phyloP scores from a whole-genome alignment of 2,329 filamentous ascomycete species.

The Ophiognomonia clavigignenti-juglandacearum region DNA sequence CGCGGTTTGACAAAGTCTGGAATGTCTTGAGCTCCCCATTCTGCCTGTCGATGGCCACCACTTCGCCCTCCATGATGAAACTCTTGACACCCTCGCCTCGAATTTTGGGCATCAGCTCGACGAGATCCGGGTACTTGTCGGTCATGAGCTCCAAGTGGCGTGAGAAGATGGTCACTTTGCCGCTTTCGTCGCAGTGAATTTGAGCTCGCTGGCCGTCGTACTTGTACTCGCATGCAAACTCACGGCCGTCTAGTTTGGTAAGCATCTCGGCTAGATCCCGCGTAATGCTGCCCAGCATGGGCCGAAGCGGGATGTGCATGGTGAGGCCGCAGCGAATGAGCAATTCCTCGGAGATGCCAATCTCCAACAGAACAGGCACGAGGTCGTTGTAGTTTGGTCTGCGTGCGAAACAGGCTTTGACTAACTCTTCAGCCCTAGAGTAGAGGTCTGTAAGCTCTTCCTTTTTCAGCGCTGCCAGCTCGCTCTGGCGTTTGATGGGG shows the following conservation, averaged over 20 bases:
- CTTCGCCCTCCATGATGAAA: slow-evolving; percentile 95
- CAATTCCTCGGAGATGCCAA: slow-evolving; percentile 77
- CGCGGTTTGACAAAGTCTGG: slow-evolving; percentile 83
- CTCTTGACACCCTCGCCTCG: slow-evolving; percentile 78
- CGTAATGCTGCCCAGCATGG: slow-evolving; percentile 95
- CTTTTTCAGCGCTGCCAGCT: slow-evolving; percentile 69
- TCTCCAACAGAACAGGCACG: slow-evolving; percentile 74
- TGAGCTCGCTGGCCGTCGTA: slow-evolving; percentile 96
- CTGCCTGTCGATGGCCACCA: slow-evolving; percentile 80
- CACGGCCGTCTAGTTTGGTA: slow-evolving; percentile 79
- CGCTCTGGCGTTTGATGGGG: slow-evolving; percentile 39
- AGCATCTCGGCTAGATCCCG: slow-evolving; percentile 91
- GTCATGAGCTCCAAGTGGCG: slow-evolving; percentile 95
- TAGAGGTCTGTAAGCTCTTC: slow-evolving; percentile 76
- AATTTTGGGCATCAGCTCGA: slow-evolving; percentile 80
- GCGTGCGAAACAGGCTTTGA: slow-evolving; percentile 88
- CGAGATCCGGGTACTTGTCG: slow-evolving; percentile 93
- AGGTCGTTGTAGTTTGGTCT: slow-evolving; percentile 92
- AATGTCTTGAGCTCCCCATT: slow-evolving; percentile 84
- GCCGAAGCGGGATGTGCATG: slow-evolving; percentile 80
- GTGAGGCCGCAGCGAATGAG: slow-evolving; percentile 73
- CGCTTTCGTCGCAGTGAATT: slow-evolving; percentile 80
- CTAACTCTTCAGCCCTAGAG: slow-evolving; percentile 71
- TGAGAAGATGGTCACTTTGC: slow-evolving; percentile 91
- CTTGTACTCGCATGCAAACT: slow-evolving; percentile 94